Evolutionary conservation across 805 yeast species (phyloP).

Genomic region (Torulaspora franciscae): DNA sequence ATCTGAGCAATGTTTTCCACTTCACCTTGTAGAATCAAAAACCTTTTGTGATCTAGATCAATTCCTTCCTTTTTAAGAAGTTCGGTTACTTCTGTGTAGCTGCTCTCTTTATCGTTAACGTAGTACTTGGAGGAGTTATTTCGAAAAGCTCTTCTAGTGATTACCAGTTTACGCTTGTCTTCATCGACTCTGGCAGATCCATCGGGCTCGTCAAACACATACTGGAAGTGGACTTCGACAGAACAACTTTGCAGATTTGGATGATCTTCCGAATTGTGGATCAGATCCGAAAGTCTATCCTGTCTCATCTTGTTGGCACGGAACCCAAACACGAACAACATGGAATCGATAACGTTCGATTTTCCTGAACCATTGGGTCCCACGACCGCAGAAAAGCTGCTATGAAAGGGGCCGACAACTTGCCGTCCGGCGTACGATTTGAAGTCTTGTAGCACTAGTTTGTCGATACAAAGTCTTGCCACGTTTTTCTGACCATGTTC

Average conservation of each 20-base stretch:
- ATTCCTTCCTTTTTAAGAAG: constrained; percentile 77
- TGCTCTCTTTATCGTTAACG: constrained; percentile 64
- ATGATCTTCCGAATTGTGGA: constrained; percentile 78
- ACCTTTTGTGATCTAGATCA: constrained; percentile 91
- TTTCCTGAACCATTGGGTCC: constrained; percentile 99
- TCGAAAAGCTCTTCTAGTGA: constrained; percentile 73
- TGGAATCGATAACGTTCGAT: constrained; percentile 94
- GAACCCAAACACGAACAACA: constrained; percentile 94
- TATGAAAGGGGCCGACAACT: constrained; percentile 88
- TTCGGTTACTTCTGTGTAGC: constrained; percentile 72
- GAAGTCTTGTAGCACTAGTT: constrained; percentile 74
- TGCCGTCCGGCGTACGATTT: constrained; percentile 95
- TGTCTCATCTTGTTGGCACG: constrained; percentile 97
- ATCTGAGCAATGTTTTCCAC: constrained; percentile 97
- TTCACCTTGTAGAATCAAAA: constrained; percentile 93
- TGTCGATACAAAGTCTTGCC: constrained; percentile 64
- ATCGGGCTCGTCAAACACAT: constrained; percentile 58
- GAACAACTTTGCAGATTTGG: constrained; percentile 69
- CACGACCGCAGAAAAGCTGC: constrained; percentile 92
- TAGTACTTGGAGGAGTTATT: constrained; percentile 76
- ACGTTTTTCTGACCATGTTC: constrained; percentile 36
- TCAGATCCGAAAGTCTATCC: constrained; percentile 83
- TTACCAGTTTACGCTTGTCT: constrained; percentile 53
- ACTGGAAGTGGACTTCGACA: constrained; percentile 84
- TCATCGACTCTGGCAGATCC: constrained; percentile 45